Conservation (phyloP, 805 yeast species). For the Saccharomycopsis sp. region DNA sequence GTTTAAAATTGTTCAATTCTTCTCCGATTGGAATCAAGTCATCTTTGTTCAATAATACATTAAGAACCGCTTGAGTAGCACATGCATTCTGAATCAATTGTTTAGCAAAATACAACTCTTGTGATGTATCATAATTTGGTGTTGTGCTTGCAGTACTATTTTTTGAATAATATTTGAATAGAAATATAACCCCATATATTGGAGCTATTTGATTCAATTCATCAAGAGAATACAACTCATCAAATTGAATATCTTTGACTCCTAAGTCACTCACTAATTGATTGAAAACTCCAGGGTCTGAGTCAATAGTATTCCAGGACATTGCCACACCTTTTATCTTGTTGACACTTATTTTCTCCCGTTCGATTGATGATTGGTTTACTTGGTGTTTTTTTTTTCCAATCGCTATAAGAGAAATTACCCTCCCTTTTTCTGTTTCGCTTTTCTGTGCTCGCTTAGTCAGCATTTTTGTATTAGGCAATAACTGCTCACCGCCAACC, state of each 20-base stretch:
- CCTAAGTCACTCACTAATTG: constrained; percentile 52
- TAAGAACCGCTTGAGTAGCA: constrained; percentile 66
- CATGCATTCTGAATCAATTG: constrained; percentile 65
- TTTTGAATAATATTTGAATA: constrained; percentile 47
- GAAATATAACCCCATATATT: constrained; percentile 52
- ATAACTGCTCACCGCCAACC: no score
- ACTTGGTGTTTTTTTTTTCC: no score
- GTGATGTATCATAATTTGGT: constrained; percentile 25
- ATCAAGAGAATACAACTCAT: constrained; percentile 51
- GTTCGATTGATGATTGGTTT: no score
- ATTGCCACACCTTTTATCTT: no score
- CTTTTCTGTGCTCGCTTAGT: no score
- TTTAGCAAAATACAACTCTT: constrained; percentile 48
- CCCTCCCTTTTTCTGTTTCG: no score
- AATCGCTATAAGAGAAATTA: no score
- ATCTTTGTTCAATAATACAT: constrained; percentile 42
- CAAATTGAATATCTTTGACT: constrained; percentile 47
- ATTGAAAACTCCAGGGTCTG: constrained; percentile 60
- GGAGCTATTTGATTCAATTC: constrained; percentile 29
- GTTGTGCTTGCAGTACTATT: neutral
- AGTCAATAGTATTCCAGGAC: constrained; percentile 56
- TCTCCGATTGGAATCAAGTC: constrained; percentile 40
- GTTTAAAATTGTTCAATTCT: constrained; percentile 40
- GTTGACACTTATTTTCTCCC: no score
- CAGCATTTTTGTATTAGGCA: no score